phyloP scores from a whole-genome alignment of 495 filamentous ascomycete species.

The Parmelia sp. region DNA sequence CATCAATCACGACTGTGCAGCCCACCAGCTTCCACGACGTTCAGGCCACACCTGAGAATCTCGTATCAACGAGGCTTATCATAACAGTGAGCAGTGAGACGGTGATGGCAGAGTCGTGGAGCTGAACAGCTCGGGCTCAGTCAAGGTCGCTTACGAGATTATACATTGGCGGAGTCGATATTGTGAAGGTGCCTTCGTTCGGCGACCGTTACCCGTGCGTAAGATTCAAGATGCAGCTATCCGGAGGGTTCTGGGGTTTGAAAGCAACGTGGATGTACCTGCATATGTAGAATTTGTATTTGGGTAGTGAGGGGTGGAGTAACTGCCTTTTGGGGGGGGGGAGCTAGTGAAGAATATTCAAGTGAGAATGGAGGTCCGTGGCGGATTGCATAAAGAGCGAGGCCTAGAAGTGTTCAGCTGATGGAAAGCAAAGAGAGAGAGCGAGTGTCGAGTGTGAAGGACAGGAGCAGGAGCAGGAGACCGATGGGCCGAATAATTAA shows the following conservation, averaged over 20 bases:
- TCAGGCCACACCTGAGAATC: neutral
- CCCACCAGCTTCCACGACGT: constrained; percentile 1
- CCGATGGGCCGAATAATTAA: too few relatives aligned
- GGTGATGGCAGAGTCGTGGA: neutral
- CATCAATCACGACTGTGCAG: neutral
- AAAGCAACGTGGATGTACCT: neutral
- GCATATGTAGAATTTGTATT: neutral
- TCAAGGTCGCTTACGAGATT: neutral
- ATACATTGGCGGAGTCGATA: neutral
- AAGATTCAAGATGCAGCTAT: neutral
- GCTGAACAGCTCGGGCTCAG: neutral
- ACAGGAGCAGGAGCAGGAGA: neutral
- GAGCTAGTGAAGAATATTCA: neutral
- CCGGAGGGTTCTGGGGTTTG: neutral
- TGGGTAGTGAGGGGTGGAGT: neutral
- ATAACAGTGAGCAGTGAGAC: neutral
- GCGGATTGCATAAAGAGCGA: neutral
- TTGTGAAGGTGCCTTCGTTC: neutral
- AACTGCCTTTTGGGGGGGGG: neutral
- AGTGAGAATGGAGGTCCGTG: neutral
- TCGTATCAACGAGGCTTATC: neutral
- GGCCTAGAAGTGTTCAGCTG: neutral
- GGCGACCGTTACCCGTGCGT: neutral
- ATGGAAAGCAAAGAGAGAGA: neutral
- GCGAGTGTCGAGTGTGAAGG: too few relatives aligned